Evolutionary conservation across 805 yeast genomes (phyloP).

Genomic region (Spathaspora girioi): DNA sequence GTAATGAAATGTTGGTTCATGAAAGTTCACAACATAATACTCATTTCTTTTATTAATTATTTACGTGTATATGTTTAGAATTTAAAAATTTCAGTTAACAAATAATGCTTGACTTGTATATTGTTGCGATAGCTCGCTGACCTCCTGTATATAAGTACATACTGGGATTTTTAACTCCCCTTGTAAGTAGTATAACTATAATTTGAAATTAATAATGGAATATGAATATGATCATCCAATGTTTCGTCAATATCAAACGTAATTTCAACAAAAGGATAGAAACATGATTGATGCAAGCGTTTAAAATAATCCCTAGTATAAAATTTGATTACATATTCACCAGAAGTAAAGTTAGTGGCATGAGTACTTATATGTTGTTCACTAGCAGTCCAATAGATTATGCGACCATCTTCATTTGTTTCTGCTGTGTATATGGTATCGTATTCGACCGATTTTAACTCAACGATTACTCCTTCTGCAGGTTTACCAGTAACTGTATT

Average conservation of each 20-base stretch:
- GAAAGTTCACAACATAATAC: constrained; percentile 57
- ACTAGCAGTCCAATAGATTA: constrained; percentile 63
- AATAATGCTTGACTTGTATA: not conserved
- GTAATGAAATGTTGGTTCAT: constrained; percentile 66
- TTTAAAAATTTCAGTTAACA: no score
- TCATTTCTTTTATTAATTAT: constrained; percentile 52
- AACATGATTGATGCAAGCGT: constrained; percentile 43
- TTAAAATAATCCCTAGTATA: constrained; percentile 66
- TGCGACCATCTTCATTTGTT: constrained; percentile 79
- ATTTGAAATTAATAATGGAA: constrained; percentile 80
- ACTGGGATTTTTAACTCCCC: constrained; percentile 49
- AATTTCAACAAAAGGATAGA: constrained; percentile 87
- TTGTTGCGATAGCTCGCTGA: no score
- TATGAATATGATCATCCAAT: constrained; percentile 78
- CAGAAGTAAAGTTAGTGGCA: constrained; percentile 27
- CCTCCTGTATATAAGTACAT: no score
- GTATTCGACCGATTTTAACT: constrained; percentile 42
- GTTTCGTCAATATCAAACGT: constrained; percentile 58
- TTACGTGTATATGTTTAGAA: not conserved
- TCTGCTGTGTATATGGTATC: constrained; percentile 43
- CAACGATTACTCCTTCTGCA: constrained; percentile 71
- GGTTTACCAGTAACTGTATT: constrained; percentile 86
- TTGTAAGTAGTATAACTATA: constrained; percentile 89
- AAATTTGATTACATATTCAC: constrained; percentile 73
- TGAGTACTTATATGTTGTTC: constrained; percentile 38